Percentiles rank a stretch among this genome's conserved stretches.
Evolutionary conservation across 2,329 filamentous ascomycete genomes (phyloP).

Genomic region (Fusarium sp.): DNA sequence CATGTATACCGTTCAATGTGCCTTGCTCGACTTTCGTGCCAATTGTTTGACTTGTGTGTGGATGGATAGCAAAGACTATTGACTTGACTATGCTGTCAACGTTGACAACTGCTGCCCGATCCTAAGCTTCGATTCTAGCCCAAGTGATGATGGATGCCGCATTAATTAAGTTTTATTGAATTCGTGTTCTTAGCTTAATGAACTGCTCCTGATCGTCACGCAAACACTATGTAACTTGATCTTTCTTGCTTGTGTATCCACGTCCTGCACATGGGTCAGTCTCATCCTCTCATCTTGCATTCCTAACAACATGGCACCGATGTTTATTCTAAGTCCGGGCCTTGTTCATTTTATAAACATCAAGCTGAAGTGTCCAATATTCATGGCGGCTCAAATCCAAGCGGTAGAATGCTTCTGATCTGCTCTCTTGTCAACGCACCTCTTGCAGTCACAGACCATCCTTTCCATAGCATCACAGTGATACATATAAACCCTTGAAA

Average conservation of each 20-base stretch:
- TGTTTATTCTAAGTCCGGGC: neutral
- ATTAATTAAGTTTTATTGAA: neutral
- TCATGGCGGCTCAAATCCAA: neutral
- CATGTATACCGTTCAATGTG: neutral
- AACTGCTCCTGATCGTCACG: neutral
- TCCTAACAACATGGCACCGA: neutral
- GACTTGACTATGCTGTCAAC: neutral
- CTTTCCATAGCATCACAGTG: neutral
- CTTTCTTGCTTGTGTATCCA: neutral
- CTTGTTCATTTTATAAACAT: neutral
- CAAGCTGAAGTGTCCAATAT: neutral
- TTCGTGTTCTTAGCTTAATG: neutral
- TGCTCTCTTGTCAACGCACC: neutral
- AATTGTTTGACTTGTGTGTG: neutral
- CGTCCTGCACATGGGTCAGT: neutral
- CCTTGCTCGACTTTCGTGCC: neutral
- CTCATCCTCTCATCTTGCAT: neutral
- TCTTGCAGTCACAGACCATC: too few relatives aligned
- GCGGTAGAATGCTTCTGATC: neutral
- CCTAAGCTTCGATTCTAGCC: neutral
- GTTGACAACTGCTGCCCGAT: neutral
- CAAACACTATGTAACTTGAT: neutral
- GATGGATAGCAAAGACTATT: neutral
- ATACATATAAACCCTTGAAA: neutral
- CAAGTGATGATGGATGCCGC: neutral